These are phyloP conservation scores for Chrysanthemum seticuspe DNA, from an alignment of 129 eudicot genomes.

Conservation along the genomic window DNA sequence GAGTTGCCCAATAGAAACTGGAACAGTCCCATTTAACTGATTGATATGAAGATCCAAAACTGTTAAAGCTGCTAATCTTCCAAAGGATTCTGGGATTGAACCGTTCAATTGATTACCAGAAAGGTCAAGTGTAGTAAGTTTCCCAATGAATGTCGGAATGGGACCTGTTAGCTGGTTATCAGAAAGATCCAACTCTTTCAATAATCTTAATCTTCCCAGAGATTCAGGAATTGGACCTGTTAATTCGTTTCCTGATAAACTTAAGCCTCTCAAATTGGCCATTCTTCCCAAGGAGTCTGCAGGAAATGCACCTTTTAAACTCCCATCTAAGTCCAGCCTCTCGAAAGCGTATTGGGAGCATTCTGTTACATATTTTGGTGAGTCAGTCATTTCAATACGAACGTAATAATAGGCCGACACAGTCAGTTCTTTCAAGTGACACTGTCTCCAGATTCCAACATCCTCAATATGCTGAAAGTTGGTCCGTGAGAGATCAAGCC, in stretches of 20 bases:
- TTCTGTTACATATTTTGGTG: background rate
- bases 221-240: background rate
- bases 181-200: slow-evolving; percentile 1
- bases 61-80: too few species aligned
- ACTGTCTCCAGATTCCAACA: background rate
- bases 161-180: background rate
- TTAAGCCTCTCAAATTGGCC: background rate
- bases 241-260: background rate
- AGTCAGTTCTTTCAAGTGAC: background rate
- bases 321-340: background rate
- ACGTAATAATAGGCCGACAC: background rate
- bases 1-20: background rate
- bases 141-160: background rate
- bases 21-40: too few species aligned
- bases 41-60: too few species aligned
- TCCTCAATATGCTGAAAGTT: background rate
- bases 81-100: background rate
- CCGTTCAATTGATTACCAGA: background rate
- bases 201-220: background rate
- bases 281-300: slow-evolving; percentile 1
- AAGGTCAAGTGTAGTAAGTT: background rate
- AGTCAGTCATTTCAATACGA: background rate
- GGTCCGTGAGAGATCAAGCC: background rate
- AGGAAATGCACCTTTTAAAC: background rate
- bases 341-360: background rate